Base-by-base conservation (phyloP, 768 basidiomycete genomes). In the Hypholoma fasciculare region DNA sequence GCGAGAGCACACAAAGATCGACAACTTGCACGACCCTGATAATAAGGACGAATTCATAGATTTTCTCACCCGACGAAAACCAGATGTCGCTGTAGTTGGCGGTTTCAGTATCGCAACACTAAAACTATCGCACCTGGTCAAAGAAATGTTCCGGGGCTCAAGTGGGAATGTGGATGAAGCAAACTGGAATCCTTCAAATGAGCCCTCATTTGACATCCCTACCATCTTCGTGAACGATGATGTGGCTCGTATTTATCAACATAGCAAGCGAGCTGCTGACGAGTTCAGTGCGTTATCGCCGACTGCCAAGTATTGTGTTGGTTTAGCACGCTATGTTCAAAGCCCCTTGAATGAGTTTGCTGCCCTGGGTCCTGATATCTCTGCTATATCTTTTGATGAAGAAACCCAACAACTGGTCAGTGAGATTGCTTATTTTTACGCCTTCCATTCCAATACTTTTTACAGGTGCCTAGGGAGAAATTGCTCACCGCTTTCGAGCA, bases 331-430 rank as follows among this genome's bases (percentile, higher is more conserved):
- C 57, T 98, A 95, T 66, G 81, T 85, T 5, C 97, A 98, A 74
- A 96, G 87, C 67, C 97, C 97, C 2, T 72, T 98, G 64, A 96
- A 93, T 67, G 97, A 98, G 70, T 96, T 92, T 69, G 90, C 92
- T 16, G 93, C 96, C 1, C 76, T 98, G 39, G 96, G 96, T 2
- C 61, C 82, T 11, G 94, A 97, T 71, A 86, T 98, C 50, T 76
- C 85, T 2, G 88, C 93, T 5, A 85, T 98, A 56, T 83, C 88
- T 0, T 91, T 95, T 60, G 88, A 92, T 59, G 87, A 94, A 23
- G 87, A 94, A 49, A 85, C 86, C 64, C 97, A 98, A 68, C 89
- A 93, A 64, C 72, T 96, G 65, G 95, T 94, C 61, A 66, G 83
- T 71, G 42, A 30, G 30, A 23, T 27, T 44, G 34, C 40, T 7